A percentile compares a stretch with the other conserved stretches of the same genome.
phyloP scores from a whole-genome alignment of 768 basidiomycete genomes.

The Scleroderma bovista region DNA sequence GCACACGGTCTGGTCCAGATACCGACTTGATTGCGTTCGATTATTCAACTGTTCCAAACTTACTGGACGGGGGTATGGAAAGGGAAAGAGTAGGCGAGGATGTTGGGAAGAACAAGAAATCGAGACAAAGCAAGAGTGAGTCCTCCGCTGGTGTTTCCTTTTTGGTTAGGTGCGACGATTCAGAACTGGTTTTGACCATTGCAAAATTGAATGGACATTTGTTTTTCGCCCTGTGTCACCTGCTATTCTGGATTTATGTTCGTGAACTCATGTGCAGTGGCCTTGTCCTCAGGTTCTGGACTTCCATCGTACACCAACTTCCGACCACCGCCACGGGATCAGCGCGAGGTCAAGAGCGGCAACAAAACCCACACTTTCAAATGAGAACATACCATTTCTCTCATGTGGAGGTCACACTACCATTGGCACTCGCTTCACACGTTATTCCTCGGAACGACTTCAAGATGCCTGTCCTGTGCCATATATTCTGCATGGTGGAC shows the following conservation, averaged over 20 bases:
- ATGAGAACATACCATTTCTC: slow-evolving; percentile 25
- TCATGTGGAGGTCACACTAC: slow-evolving; percentile 1
- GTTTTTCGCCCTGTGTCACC: background rate
- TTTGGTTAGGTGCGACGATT: background rate
- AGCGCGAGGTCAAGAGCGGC: slow-evolving; percentile 61
- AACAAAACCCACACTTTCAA: slow-evolving; percentile 70
- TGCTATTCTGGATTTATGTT: background rate
- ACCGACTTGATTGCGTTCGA: slow-evolving; percentile 51
- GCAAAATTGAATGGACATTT: background rate
- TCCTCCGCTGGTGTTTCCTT: background rate
- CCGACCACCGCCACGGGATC: slow-evolving; percentile 58
- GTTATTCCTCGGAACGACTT: background rate
- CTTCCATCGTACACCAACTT: slow-evolving; percentile 47
- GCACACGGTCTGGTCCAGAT: slow-evolving; percentile 8
- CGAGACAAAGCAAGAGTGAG: slow-evolving; percentile 41
- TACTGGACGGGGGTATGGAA: slow-evolving; percentile 48
- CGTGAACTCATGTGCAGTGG: background rate
- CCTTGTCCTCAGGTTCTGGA: slow-evolving; percentile 31
- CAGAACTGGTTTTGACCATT: background rate
- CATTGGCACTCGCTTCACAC: background rate
- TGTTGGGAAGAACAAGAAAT: slow-evolving; percentile 45
- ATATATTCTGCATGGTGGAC: slow-evolving; percentile 6
- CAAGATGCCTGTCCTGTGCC: background rate
- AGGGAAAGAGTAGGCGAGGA: slow-evolving; percentile 17
- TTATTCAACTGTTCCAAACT: slow-evolving; percentile 62